phyloP scores from a whole-genome alignment of 805 yeast species.

The Sugiyamaella qingdaonensis region DNA sequence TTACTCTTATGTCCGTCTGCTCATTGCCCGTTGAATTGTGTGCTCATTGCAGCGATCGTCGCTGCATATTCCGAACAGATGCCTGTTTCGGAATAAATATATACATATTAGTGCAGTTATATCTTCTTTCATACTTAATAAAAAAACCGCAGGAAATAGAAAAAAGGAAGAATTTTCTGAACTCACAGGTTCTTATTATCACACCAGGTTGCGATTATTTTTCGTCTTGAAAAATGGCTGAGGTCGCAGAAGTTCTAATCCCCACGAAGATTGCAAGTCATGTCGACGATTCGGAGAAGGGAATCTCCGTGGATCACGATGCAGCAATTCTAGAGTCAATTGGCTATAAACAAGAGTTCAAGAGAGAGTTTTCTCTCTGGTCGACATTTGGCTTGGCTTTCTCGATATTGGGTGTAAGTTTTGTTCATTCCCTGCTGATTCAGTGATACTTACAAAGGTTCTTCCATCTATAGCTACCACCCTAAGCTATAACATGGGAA shows the following conservation, averaged over 20 bases:
- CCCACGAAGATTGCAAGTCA: background rate
- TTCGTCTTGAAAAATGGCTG: background rate
- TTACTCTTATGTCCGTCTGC: too few species aligned
- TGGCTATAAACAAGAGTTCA: conserved; percentile 58
- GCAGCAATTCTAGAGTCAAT: conserved; percentile 25
- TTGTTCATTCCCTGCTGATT: too few species aligned
- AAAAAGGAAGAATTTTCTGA: too few species aligned
- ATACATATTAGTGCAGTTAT: too few species aligned
- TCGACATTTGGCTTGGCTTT: conserved; percentile 59
- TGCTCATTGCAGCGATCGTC: too few species aligned
- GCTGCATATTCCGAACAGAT: too few species aligned
- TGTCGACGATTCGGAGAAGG: background rate
- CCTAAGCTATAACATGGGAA: conserved; percentile 53
- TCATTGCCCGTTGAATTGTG: too few species aligned
- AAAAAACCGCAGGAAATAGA: too few species aligned
- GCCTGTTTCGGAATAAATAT: too few species aligned
- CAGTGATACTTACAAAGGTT: conserved; percentile 23
- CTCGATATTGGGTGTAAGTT: conserved; percentile 47
- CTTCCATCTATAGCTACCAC: conserved; percentile 62
- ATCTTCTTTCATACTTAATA: too few species aligned
- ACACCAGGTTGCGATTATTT: too few species aligned
- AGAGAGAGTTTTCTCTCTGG: conserved; percentile 54
- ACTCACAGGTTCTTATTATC: too few species aligned
- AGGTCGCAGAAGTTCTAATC: background rate
- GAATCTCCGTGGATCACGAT: background rate